Conservation (phyloP, 73 alveolate genomes). For the Tetrahymena thermophila region DNA sequence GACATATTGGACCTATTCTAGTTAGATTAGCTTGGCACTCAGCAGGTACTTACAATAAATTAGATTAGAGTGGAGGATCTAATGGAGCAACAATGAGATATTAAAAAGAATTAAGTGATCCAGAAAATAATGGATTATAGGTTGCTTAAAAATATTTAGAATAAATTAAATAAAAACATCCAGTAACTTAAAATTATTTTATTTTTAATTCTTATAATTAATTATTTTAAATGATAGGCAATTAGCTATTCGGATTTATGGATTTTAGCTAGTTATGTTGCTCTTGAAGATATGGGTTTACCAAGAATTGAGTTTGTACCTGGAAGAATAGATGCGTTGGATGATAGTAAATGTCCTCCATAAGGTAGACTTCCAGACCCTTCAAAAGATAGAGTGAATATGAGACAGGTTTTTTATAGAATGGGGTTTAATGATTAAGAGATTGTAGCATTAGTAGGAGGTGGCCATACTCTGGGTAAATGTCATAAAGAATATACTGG, state of each 20-base stretch:
- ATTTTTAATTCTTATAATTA: conserved; percentile 21
- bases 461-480: conserved; percentile 62
- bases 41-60: conserved; percentile 43
- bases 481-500: conserved; percentile 46
- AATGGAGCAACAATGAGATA: conserved; percentile 44
- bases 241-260: conserved; percentile 49
- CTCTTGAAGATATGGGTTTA: conserved; percentile 60
- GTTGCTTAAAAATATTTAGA: conserved; percentile 45
- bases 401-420: conserved; percentile 31
- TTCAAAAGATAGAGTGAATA: not conserved
- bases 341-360: conserved; percentile 5
- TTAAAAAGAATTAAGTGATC: conserved; percentile 10
- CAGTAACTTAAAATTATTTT: conserved; percentile 41
- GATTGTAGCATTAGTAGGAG: conserved; percentile 53
- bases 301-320: conserved; percentile 53
- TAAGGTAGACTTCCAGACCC: conserved; percentile 48
- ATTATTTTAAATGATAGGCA: not conserved
- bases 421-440: conserved; percentile 55
- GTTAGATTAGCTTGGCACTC: conserved; percentile 61
- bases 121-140: conserved; percentile 47
- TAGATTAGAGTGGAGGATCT: conserved; percentile 45
- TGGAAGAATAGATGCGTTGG: conserved; percentile 59
- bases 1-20: conserved; percentile 16
- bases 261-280: conserved; percentile 61
- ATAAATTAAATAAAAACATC: conserved; percentile 47